phyloP scores from a whole-genome alignment of 345 rosid genomes.

The Hypericum androsaemum region DNA sequence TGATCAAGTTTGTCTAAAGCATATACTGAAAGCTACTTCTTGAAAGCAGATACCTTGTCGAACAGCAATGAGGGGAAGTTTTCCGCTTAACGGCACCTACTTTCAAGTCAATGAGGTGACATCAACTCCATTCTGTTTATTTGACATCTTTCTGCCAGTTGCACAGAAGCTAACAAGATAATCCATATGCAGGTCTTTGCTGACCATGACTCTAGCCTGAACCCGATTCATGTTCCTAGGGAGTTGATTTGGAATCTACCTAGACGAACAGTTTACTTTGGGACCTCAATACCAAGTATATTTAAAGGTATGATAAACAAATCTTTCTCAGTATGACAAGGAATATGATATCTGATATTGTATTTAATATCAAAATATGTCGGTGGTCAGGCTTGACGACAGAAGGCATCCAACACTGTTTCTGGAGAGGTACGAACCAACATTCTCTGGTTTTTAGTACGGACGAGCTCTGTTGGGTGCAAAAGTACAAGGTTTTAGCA shows the following conservation, averaged over 20 bases:
- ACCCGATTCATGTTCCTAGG: constrained; percentile 31
- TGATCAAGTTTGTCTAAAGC: neutral
- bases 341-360: no score
- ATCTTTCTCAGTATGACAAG: no score
- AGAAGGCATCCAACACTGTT: constrained; percentile 5
- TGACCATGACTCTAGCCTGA: constrained; percentile 41
- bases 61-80: constrained; percentile 40
- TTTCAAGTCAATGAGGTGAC: constrained; percentile 69
- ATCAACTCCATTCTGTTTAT: neutral
- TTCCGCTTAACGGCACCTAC: constrained; percentile 76
- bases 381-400: constrained; percentile 7
- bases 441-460: no score
- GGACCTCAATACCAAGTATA: constrained; percentile 33
- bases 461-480: no score
- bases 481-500: no score
- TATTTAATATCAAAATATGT: no score
- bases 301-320: constrained; percentile 22
- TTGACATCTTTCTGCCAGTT: neutral
- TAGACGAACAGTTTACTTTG: constrained; percentile 34
- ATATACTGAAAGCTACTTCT: neutral
- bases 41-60: constrained; percentile 50
- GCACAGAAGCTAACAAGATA: neutral
- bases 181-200: constrained; percentile 48
- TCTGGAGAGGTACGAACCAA: constrained; percentile 9
- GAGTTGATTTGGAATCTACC: constrained; percentile 22